phyloP scores from a whole-genome alignment of 23 red algal species.

The Gracilaria vermiculophylla region DNA sequence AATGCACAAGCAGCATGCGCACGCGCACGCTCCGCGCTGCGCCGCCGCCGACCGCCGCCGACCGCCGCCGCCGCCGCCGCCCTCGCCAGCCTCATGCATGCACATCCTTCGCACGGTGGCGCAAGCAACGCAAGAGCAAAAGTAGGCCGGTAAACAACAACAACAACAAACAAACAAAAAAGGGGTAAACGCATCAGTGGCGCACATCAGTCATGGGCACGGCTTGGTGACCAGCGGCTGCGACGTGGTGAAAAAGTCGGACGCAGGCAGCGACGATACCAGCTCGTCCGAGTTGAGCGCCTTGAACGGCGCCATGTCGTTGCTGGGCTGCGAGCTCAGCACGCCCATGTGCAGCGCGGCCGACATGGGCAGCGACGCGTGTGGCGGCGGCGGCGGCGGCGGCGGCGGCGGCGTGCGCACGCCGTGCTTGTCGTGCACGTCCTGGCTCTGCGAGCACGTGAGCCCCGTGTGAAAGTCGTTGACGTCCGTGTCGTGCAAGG shows the following conservation, averaged over 20 bases:
- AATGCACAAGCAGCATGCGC: too few species aligned
- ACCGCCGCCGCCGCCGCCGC: too few species aligned
- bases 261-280: background rate
- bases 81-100: too few species aligned
- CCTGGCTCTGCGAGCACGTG: conserved; percentile 52
- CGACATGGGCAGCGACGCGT: background rate
- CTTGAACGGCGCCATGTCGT: background rate
- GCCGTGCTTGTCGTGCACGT: conserved; percentile 13
- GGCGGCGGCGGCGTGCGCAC: too few species aligned
- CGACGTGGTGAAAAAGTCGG: conserved; percentile 1
- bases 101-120: too few species aligned
- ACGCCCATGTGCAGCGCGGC: background rate
- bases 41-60: too few species aligned
- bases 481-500: background rate
- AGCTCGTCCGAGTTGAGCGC: background rate
- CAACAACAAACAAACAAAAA: background rate
- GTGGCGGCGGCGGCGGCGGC: background rate
- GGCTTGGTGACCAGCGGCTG: background rate
- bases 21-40: too few species aligned
- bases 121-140: too few species aligned
- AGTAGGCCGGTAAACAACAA: too few species aligned
- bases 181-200: background rate
- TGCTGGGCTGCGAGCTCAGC: background rate
- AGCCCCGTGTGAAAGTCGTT: conserved; percentile 25
- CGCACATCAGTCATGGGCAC: background rate